Conservation (phyloP, 805 yeast species). For the Zygosaccharomyces gambellarensis region DNA sequence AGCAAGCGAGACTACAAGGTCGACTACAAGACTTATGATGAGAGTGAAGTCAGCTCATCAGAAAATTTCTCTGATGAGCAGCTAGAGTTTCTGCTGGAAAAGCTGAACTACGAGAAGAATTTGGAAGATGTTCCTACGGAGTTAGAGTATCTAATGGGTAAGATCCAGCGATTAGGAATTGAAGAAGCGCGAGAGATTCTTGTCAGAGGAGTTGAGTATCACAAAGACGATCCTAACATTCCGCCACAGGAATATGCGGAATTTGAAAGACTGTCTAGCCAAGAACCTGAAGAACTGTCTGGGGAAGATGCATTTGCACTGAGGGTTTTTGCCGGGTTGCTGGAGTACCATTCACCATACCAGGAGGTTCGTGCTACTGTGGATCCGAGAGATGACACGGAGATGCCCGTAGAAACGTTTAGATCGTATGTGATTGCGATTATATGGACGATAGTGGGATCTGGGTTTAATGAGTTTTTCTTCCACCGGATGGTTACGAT, state of each 20-base stretch:
- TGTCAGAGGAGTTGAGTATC: slow-evolving; percentile 38
- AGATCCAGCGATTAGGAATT: slow-evolving; percentile 34
- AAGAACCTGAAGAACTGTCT: slow-evolving; percentile 18
- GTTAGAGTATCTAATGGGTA: slow-evolving; percentile 40
- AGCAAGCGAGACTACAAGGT: not conserved
- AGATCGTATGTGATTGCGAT: slow-evolving; percentile 38
- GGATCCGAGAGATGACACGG: slow-evolving; percentile 46
- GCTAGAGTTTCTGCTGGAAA: not conserved
- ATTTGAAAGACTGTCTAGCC: slow-evolving; percentile 28
- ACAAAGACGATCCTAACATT: slow-evolving; percentile 46
- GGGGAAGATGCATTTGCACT: slow-evolving; percentile 24
- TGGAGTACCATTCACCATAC: slow-evolving; percentile 49
- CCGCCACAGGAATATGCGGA: slow-evolving; percentile 31
- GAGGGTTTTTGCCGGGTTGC: slow-evolving; percentile 35
- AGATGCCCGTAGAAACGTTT: slow-evolving; percentile 46
- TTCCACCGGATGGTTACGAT: slow-evolving; percentile 51
- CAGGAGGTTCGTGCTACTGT: slow-evolving; percentile 64
- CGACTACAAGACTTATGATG: not conserved
- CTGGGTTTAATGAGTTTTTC: slow-evolving; percentile 54
- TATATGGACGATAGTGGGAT: slow-evolving; percentile 47
- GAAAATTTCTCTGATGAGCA: not conserved
- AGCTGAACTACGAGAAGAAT: slow-evolving; percentile 11
- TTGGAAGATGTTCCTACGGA: slow-evolving; percentile 17
- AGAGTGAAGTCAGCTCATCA: not conserved
- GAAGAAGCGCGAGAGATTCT: slow-evolving; percentile 41